These are phyloP conservation scores for Nepenthes gracilis DNA, from an alignment of 148 eudicot species.

Conservation along the genomic window DNA sequence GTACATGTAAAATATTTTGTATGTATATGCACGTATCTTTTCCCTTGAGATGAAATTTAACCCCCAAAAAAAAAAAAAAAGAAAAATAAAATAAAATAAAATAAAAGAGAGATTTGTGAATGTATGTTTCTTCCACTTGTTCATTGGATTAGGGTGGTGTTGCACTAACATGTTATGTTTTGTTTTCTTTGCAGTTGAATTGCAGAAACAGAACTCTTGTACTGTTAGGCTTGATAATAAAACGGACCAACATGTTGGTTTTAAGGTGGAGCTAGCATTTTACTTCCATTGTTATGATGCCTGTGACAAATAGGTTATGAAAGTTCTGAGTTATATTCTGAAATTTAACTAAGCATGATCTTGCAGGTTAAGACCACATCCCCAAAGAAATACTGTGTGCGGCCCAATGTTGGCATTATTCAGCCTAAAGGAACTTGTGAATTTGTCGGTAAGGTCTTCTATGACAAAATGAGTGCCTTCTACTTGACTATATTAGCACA, in stretches of 20 bases:
- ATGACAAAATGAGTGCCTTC: not conserved
- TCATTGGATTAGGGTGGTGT: no score
- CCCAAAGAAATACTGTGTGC: conserved; percentile 84
- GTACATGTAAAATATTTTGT: no score
- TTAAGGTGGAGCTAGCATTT: conserved; percentile 38
- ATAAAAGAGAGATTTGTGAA: no score
- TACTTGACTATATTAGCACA: not conserved
- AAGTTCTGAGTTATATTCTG: no score
- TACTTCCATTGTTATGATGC: not conserved
- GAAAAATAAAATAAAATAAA: no score
- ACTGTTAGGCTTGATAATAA: conserved; percentile 47
- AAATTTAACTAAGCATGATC: no score
- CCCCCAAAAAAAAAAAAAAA: no score
- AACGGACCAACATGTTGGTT: conserved; percentile 60
- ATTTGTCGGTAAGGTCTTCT: conserved; percentile 48
- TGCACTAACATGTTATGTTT: not conserved
- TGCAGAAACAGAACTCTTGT: conserved; percentile 65
- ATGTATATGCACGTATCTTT: no score
- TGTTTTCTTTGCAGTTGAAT: conserved; percentile 34
- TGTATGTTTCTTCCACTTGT: no score
- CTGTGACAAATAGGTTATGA: not conserved
- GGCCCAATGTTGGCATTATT: conserved; percentile 71
- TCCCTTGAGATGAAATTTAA: no score
- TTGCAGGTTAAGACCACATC: conserved; percentile 89
- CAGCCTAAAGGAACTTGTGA: conserved; percentile 56